Base-by-base conservation (phyloP, 2,329 filamentous ascomycete genomes). In the Colletotrichum sp. region DNA sequence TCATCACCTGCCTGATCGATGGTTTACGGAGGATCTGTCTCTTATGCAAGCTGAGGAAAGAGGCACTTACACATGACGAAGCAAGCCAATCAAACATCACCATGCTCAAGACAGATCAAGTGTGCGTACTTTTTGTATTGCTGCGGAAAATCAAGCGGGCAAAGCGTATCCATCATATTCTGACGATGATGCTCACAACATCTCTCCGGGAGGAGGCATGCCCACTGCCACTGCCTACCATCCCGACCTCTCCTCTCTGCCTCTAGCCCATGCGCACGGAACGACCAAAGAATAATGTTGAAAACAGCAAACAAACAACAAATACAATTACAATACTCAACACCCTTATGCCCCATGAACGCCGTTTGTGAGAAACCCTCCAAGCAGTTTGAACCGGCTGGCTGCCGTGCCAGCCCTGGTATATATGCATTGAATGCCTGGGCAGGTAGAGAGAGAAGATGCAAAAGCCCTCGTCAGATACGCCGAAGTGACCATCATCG, bases 311-410 rank as follows among this genome's bases (percentile, higher is more conserved):
- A 34, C 65, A 67, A 68, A 30, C 71, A 73, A 68, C 68, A 68
- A 73, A 74, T 76, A 76, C 74, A 76, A 66, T 48, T 76, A 76
- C 74, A 76, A 76, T 74, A 74, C 71, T 43, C 21, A 26, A 65
- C 28, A 76, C 57, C 65, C 48, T 12, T 21, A 76, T 74, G 71
- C 57, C 30, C 70, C 70, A 71, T 57, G 18, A 76, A 76, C 74
- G 74, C 74, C 74, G 26, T 52, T 52, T 66, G 21, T 34, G 39
- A 76, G 72, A 15, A 64, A 64, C 61, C 61, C 67, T 26, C 13
- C 64, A 67, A 76, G 34, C 18, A 69, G 39, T 55, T 69, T 74
- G 48, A 69, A 74, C 64, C 71, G 48, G 70, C 64, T 43, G 59
- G 60, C 59, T 60, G 69, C 57, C 57, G 36, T 36, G 74, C 74